A percentile compares a stretch with the other conserved stretches of the same genome.
phyloP scores from a whole-genome alignment of 768 basidiomycete genomes.

The Phanerodontia chrysosporium region DNA sequence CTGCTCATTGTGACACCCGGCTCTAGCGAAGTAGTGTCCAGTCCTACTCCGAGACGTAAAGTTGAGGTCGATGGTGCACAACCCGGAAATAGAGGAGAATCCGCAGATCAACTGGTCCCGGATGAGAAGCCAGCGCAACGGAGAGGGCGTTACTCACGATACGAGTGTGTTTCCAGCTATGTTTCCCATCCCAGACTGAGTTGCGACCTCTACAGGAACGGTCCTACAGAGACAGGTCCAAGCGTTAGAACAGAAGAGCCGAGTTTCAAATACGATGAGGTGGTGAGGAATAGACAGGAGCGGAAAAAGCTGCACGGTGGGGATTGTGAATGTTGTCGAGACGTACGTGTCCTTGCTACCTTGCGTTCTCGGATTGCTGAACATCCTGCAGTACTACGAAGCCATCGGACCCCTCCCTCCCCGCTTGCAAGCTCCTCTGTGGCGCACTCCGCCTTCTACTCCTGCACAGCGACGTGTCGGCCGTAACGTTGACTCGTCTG shows the following conservation, averaged over 20 bases:
- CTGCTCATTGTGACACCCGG: neutral
- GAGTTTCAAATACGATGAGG: constrained; percentile 68
- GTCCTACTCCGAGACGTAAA: neutral
- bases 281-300: constrained; percentile 62
- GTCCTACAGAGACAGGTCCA: neutral
- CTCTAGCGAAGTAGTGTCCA: neutral
- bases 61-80: too few species aligned
- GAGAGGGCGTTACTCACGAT: neutral
- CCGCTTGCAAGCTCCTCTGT: constrained; percentile 63
- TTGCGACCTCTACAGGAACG: too few species aligned
- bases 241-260: constrained; percentile 15
- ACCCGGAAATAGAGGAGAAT: too few species aligned
- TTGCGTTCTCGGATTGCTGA: neutral
- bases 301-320: constrained; percentile 65
- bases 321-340: constrained; percentile 80
- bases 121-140: neutral
- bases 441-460: constrained; percentile 51
- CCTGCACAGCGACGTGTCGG: constrained; percentile 13
- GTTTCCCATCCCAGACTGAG: too few species aligned
- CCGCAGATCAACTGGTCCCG: neutral
- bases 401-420: constrained; percentile 68
- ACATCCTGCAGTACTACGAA: constrained; percentile 62
- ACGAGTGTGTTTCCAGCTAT: neutral
- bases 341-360: constrained; percentile 41
- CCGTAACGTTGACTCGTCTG: neutral